Conservation (phyloP, 2,329 filamentous ascomycete species). For the Alternaria brassicae region DNA sequence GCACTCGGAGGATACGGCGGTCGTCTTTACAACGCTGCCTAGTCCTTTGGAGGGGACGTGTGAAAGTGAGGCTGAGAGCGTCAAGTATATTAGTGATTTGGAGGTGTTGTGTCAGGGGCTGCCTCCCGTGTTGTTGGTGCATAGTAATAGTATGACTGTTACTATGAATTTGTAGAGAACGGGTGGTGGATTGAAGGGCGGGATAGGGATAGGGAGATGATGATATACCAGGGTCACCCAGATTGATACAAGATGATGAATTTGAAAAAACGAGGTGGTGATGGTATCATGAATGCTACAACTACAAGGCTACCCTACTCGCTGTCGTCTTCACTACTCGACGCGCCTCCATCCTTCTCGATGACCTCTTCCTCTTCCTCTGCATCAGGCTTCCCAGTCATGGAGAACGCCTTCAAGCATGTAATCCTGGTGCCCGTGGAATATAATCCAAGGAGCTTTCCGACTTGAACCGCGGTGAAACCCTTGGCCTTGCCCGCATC, state of each 20-base stretch:
- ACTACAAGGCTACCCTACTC: conserved; percentile 19
- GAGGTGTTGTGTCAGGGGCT: conserved; percentile 79
- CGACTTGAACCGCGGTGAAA: conserved; percentile 59
- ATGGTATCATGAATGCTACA: conserved; percentile 23
- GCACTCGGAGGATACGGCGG: conserved; percentile 64
- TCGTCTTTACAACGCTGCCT: conserved; percentile 83
- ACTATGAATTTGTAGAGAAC: conserved; percentile 70
- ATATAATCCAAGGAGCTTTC: conserved; percentile 75
- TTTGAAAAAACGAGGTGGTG: neutral
- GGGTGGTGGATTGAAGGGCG: neutral
- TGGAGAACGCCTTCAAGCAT: conserved; percentile 83
- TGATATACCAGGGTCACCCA: neutral
- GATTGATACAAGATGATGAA: neutral
- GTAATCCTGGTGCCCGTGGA: conserved; percentile 90
- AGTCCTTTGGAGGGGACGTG: conserved; percentile 80
- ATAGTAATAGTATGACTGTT: conserved; percentile 90
- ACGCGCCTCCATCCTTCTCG: conserved; percentile 28
- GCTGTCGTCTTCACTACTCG: conserved; percentile 32
- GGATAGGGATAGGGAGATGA: neutral
- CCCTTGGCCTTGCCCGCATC: conserved; percentile 25
- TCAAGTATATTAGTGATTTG: conserved; percentile 77
- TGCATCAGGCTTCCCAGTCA: conserved; percentile 62
- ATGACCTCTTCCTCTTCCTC: conserved; percentile 32
- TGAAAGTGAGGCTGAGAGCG: conserved; percentile 71
- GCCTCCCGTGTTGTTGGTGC: conserved; percentile 77